A percentile compares a stretch with the other conserved stretches of the same genome.
Conservation (phyloP, 2,329 filamentous ascomycete species). For the Sarocladium oryzae region DNA sequence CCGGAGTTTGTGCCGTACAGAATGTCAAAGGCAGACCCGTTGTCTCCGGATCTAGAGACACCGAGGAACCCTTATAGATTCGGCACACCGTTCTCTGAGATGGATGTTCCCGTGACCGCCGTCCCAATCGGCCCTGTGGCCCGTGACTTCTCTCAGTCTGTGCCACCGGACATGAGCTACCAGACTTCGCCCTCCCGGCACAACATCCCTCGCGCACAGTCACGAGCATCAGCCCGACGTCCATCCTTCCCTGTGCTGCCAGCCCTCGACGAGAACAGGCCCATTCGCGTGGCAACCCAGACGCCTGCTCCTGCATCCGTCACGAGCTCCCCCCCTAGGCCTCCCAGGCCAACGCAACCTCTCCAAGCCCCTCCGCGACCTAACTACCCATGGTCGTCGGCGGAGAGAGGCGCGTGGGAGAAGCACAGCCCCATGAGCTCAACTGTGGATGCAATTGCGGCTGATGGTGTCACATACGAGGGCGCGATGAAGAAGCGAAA, state of each 20-base stretch:
- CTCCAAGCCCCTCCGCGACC: constrained; percentile 47
- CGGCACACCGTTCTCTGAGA: constrained; percentile 83
- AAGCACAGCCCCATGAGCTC: constrained; percentile 17
- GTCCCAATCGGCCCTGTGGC: constrained; percentile 65
- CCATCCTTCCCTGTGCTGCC: constrained; percentile 65
- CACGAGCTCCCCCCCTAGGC: constrained; percentile 25
- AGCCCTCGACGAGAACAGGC: constrained; percentile 59
- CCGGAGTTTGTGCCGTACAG: constrained; percentile 40
- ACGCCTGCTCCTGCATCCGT: constrained; percentile 23
- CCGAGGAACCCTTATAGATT: constrained; percentile 61
- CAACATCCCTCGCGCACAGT: constrained; percentile 37
- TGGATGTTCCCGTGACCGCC: constrained; percentile 78
- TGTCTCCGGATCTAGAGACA: constrained; percentile 52
- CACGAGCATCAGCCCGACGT: constrained; percentile 52
- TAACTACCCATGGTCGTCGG: constrained; percentile 50
- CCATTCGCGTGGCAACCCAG: constrained; percentile 31
- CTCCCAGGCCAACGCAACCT: constrained; percentile 30
- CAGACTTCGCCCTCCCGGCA: constrained; percentile 30
- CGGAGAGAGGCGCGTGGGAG: constrained; percentile 30
- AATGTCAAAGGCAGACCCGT: constrained; percentile 44
- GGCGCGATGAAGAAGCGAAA: constrained; percentile 95
- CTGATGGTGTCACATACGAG: constrained; percentile 56
- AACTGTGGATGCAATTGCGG: constrained; percentile 15
- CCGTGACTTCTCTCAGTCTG: constrained; percentile 79
- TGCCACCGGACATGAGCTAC: constrained; percentile 90